Base-by-base conservation (phyloP, 2,329 filamentous ascomycete species). In the Phialocephala sp. region DNA sequence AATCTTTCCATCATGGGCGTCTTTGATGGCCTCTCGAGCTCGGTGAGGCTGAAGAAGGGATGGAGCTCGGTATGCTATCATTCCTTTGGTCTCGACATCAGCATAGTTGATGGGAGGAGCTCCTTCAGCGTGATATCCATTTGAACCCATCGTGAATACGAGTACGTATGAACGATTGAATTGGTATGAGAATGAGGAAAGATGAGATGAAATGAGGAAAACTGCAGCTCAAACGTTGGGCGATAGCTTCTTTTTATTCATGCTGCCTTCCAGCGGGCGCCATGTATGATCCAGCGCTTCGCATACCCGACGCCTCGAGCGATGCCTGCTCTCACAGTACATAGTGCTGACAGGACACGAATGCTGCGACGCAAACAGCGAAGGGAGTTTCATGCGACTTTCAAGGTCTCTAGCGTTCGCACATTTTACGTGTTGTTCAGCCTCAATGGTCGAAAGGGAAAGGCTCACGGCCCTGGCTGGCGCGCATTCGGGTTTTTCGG, bases 1-100 rank as follows among this genome's bases (percentile, higher is more conserved):
- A 41, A 83, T 83, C 72, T 77, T 81, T 66, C 80, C 80, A 64
- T 78, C 74, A 71, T 83, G 78, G 4, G 81, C 80, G 72, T 83
- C 82, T 9, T 77, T 77, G 55, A 84, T 77, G 37, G 82, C 81
- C 32, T 82, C 77, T 9, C 82, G 77, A 1, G 77, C 76, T 59
- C 77, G 74, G 70, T 82, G 80, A 37, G 81, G 82, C 67, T 84
- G 81, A 73, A 82, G 76, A 50, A 84, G 76, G 15, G 80, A 82
- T 0, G 80, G 79, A 5, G 78, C 79, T 47, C 77, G 74, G 66
- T 83, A 83, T 47, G 76, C 77, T 43, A 70, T 69, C 80, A 83
- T 82, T 65, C 79, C 78, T 36, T 68, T 24, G 15, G 64, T 66
- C 12, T 65, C 61, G 39, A 68, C 58, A 32, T 63, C 55, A 18